Evolutionary conservation across 306 rosid species (phyloP), one percentile per base, ranked within the genome.

Genomic region (Ormosia emarginata): DNA sequence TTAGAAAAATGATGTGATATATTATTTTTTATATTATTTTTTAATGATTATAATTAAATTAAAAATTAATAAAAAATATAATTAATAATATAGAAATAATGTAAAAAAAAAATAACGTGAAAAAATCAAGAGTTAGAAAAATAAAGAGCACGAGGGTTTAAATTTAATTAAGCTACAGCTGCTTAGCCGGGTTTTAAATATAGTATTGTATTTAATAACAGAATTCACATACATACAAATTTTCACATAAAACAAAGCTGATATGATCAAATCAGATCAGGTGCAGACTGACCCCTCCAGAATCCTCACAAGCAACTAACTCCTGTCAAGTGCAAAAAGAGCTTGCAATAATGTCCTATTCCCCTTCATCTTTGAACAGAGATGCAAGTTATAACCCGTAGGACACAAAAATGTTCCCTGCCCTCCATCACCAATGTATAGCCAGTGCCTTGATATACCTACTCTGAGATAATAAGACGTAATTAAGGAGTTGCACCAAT

Each of bases 241-340:
- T 50, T 29, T 65, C 29, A 13, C 82, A 40, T 1, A 46, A 52
- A 77, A 77, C 65, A 55, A 39, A 18, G 82, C 58, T 55, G 44
- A 37, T 55, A 55, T 49, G 29, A 33, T 29, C 12, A 44, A n/a
- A 13, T 53, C 55, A 50, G 37, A 49, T 24, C 50, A 71, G 13
- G 67, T 36, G 46, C 79, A 81, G 62, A 36, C 62, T 32, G 34
- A 40, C 24, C 29, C n/a, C 47, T 11, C n/a, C 50, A 75, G 30
- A 73, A 52, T 75, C 24, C 67, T 81, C 68, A 71, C 30, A 64
- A 15, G 59, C 85, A 81, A 81, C 69, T 43, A 81, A 81, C 63
- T 77, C 5, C 63, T 74, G 74, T 40, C 75, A 64, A 47, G 18
- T 46, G 64, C 37, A 14, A 79, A 56, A 69, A 29, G 59, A 17